Conservation (phyloP, 768 basidiomycete species). For the Tylopilus rubrobrunneus region DNA sequence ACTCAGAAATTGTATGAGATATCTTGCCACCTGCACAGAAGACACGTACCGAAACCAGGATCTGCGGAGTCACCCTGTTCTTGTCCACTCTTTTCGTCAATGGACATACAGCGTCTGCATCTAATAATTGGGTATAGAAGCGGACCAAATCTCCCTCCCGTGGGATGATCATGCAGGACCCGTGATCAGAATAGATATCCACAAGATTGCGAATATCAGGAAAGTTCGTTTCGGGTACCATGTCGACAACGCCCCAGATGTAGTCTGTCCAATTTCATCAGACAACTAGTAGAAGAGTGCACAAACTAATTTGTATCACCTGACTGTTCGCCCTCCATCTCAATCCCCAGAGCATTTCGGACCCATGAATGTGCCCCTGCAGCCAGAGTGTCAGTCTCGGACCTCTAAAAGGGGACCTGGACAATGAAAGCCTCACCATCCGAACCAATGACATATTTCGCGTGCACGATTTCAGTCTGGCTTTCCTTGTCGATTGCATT, state of each 20-base stretch:
- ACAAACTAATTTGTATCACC: conserved; percentile 28
- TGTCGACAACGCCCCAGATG: conserved; percentile 34
- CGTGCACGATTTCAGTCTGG: conserved; percentile 30
- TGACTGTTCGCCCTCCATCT: conserved; percentile 45
- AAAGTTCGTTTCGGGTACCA: conserved; percentile 66
- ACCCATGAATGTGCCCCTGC: conserved; percentile 47
- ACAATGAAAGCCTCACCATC: conserved; percentile 23
- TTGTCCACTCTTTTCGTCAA: conserved; percentile 51
- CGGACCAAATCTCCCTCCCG: conserved; percentile 65
- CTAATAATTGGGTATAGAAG: conserved; percentile 65
- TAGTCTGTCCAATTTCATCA: conserved; percentile 42
- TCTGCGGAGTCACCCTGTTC: conserved; percentile 42
- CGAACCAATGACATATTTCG: conserved; percentile 34
- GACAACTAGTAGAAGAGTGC: neutral
- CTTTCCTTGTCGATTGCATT: conserved; percentile 26
- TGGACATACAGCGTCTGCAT: conserved; percentile 41
- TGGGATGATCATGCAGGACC: conserved; percentile 72
- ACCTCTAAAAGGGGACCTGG: too few relatives aligned
- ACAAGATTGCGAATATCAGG: conserved; percentile 67
- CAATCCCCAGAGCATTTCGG: conserved; percentile 39
- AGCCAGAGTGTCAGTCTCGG: neutral
- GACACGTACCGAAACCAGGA: too few relatives aligned
- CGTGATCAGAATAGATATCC: conserved; percentile 62
- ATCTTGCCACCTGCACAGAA: too few relatives aligned
- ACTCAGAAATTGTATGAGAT: too few relatives aligned